Percentiles rank a stretch among this genome's conserved stretches.
Evolutionary conservation across 208 protist species (phyloP).

Genomic region (Crithidia thermophila): DNA sequence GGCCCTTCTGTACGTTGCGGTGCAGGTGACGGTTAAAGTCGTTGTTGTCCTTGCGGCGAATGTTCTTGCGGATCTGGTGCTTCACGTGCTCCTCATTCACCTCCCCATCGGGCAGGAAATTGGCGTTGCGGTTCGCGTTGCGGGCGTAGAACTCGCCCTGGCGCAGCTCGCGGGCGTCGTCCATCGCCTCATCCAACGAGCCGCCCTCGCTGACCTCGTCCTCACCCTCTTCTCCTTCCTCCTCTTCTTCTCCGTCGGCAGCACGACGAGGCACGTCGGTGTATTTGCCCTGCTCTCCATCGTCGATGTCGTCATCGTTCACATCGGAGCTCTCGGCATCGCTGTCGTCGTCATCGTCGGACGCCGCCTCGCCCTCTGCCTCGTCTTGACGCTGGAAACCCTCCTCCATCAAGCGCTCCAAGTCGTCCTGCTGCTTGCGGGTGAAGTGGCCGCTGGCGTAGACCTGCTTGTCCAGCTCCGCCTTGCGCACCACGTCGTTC

Average conservation of each 20-base stretch:
- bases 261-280: conserved; percentile 11
- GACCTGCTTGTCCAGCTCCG: conserved; percentile 74
- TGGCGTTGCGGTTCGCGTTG: conserved; percentile 57
- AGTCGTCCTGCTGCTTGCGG: conserved; percentile 65
- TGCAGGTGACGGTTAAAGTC: conserved; percentile 81
- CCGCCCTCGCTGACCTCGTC: conserved; percentile 39
- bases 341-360: conserved; percentile 23
- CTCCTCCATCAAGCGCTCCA: conserved; percentile 72
- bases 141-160: conserved; percentile 25
- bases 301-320: conserved; percentile 26
- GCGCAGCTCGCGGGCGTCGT: conserved; percentile 41
- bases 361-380: conserved; percentile 3
- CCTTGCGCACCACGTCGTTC: conserved; percentile 78
- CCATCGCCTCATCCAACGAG: conserved; percentile 53
- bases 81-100: conserved; percentile 79
- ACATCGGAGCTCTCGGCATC: conserved; percentile 13
- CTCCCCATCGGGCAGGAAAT: conserved; percentile 57
- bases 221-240: conserved; percentile 18
- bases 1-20: conserved; percentile 87
- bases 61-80: conserved; percentile 58
- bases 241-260: conserved; percentile 13
- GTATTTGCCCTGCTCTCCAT: conserved; percentile 26
- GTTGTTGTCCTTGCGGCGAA: conserved; percentile 64
- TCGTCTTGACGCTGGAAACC: conserved; percentile 29
- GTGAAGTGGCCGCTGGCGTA: conserved; percentile 86